Base-by-base conservation (phyloP, 176 grass and related monocot species). In the Thinopyrum elongatum region DNA sequence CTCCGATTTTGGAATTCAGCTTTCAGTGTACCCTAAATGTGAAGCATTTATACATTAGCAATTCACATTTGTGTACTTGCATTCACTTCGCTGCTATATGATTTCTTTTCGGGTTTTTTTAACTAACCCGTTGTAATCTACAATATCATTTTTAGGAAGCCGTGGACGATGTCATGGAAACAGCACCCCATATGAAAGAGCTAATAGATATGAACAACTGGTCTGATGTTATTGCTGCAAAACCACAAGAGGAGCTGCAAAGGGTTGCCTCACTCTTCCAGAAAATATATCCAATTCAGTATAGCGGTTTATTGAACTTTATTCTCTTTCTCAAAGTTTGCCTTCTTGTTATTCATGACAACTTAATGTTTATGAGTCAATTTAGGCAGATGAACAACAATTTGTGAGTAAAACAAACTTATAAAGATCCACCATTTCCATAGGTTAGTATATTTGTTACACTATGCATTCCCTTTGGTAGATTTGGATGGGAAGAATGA, bases 161-260 rank as follows among this genome's bases (percentile, higher is more conserved):
- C 22, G 84, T 95, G 74, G 89, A 95, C 79, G 86, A 98, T 65
- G 86, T 86, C 63, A 94, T 95, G 93, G 53, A 76, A 22, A 87
- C 77, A 75, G 82, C 84, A 7, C 93, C 93, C 80, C 35, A 84
- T 53, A 90, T 95, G 81, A 89, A 98, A 83, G 82, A 94, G 36
- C 65, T 94, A 25, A 84, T 94, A 68, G 96, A 95, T 70, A 82
- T 86, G 81, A 95, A 92, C 68, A 84, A 65, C 17, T 88, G 93
- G 4, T 90, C 93, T 86, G 93, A 94, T 67, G 75, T 82, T 36
- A 84, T 98, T 74, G 89, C 93, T 84, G 91, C 93, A 79, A 98
- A 98, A 81, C 80, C 95, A 85, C 91, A 98, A 83, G 91, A 95
- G 64, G 96, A 98, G 77, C 81, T 98, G 84, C 83, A 92, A 76